These are phyloP conservation scores for Podospora fimiseda DNA, from an alignment of 495 filamentous ascomycete genomes.

Conservation along the genomic window DNA sequence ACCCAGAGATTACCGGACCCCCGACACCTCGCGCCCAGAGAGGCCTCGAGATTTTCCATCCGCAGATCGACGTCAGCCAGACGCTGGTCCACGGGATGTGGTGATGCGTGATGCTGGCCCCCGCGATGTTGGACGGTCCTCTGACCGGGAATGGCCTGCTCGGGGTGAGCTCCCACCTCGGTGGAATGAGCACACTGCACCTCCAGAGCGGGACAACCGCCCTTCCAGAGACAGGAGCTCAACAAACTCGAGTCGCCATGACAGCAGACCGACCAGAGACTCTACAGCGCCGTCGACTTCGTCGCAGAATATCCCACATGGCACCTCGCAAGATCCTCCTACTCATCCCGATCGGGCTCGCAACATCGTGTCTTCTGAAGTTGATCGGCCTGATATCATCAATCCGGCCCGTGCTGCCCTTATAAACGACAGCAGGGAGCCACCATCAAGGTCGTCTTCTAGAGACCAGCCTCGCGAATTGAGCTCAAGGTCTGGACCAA, in stretches of 20 bases:
- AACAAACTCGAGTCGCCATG: slow-evolving; percentile 23
- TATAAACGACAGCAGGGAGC: slow-evolving; percentile 35
- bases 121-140: slow-evolving; percentile 26
- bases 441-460: slow-evolving; percentile 25
- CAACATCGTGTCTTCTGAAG: slow-evolving; percentile 26
- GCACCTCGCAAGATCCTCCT: slow-evolving; percentile 33
- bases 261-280: slow-evolving; percentile 31
- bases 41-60: slow-evolving; percentile 24
- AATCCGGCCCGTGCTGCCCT: slow-evolving; percentile 55
- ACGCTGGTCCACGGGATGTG: slow-evolving; percentile 24
- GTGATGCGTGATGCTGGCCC: slow-evolving; percentile 15
- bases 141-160: slow-evolving; percentile 28
- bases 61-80: slow-evolving; percentile 20
- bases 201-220: slow-evolving; percentile 32
- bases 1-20: slow-evolving; percentile 26
- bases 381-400: slow-evolving; percentile 36
- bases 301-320: slow-evolving; percentile 25
- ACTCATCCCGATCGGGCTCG: slow-evolving; percentile 41
- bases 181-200: slow-evolving; percentile 21
- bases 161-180: slow-evolving; percentile 29
- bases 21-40: slow-evolving; percentile 24
- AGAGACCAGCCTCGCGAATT: slow-evolving; percentile 35
- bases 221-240: slow-evolving; percentile 29
- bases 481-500: slow-evolving; percentile 25
- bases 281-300: slow-evolving; percentile 21